Base-by-base conservation (phyloP, 345 rosid species). In the Zanthoxylum bungeanum region DNA sequence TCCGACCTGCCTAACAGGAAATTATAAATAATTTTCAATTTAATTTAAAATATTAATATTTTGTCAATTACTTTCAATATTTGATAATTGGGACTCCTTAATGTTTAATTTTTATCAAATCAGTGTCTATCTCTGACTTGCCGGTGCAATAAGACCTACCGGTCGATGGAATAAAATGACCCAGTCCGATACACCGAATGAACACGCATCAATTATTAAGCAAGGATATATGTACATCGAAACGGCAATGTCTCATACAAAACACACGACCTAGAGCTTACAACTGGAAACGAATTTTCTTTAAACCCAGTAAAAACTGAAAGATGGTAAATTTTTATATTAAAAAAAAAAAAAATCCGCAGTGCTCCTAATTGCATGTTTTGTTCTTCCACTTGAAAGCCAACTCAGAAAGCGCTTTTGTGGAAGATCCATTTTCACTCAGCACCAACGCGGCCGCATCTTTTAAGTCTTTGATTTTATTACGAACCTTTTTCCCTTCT, bases 401-500 rank as follows among this genome's bases (percentile, higher is more conserved):
- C 69, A 89, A 57, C 21, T 75, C 75, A 12, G 79, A 49, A 14
- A 93, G 74, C n/a, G 91, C 83, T 52, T 66, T 77, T 1, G 81
- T 67, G 5, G 97, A 93, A 5, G 90, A 79, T 0, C 93, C 89
- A 60, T 82, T 81, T 30, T 84, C 81, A 7, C 79, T 69, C 6
- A 89, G 70, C 4, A 76, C 92, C 33, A 37, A n/a, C n/a, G n/a
- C n/a, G n/a, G n/a, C 88, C 16, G 81, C 88, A 4, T 89, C 90
- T 75, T 88, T 76, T 39, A 93, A 64, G 3, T 84, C 84, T 69
- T 78, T 87, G 89, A 93, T 85, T 55, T 79, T 76, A 24, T 79
- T 78, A 50, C 90, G 78, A 7, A 89, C 79, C 14, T 27, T 65
- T 79, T 84, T 91, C 21, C 99, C 99, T 71, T 88, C 84, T 70